Conservation (phyloP, 306 rosid species). For the Castanea sativa region DNA sequence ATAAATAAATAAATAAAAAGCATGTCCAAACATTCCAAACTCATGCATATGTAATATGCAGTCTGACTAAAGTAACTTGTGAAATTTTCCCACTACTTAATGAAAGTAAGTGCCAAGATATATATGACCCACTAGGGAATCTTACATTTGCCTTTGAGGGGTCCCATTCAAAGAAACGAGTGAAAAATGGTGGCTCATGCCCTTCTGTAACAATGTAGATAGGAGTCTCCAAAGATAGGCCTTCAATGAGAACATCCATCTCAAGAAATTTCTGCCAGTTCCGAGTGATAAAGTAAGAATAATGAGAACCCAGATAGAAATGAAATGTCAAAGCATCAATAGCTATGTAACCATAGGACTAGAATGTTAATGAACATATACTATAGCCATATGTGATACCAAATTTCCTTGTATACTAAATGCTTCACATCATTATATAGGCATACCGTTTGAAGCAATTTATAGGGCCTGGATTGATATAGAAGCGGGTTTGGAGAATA, state of each 20-base stretch:
- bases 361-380: neutral
- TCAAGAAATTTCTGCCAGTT: conserved; percentile 78
- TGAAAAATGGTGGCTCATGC: conserved; percentile 77
- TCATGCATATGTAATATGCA: neutral
- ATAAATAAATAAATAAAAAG: neutral
- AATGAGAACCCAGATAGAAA: conserved; percentile 1
- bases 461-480: neutral
- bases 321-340: neutral
- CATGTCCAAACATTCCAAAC: neutral
- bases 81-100: neutral
- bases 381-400: neutral
- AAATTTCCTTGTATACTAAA: neutral
- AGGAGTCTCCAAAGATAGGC: conserved; percentile 59
- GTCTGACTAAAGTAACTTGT: neutral
- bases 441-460: neutral
- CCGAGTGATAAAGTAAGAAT: conserved; percentile 16
- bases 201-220: conserved; percentile 78
- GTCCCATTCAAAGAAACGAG: conserved; percentile 87
- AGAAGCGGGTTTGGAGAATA: neutral
- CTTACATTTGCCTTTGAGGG: conserved; percentile 74
- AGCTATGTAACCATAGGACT: neutral
- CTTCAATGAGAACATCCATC: conserved; percentile 67
- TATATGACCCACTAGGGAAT: neutral
- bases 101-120: neutral
- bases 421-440: neutral